Evolutionary conservation across 768 basidiomycete species (phyloP).

Genomic region (Suillus bovinus): DNA sequence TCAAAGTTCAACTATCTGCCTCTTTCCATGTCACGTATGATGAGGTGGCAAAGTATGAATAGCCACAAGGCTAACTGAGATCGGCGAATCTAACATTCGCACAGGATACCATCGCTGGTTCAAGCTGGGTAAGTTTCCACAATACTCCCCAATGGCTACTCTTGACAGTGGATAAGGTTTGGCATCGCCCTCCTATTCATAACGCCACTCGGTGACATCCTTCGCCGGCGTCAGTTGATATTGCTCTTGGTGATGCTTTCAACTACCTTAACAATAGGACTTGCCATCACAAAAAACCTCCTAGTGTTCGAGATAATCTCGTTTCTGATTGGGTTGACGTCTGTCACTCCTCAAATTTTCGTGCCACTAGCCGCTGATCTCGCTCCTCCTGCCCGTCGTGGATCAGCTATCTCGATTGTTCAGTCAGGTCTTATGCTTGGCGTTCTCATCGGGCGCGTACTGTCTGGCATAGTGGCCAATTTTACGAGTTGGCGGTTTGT

Average conservation of each 20-base stretch:
- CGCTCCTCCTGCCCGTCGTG: constrained; percentile 29
- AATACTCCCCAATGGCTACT: neutral
- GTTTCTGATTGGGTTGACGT: constrained; percentile 38
- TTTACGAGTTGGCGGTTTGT: too few species aligned
- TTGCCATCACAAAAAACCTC: constrained; percentile 36
- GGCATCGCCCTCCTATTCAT: constrained; percentile 43
- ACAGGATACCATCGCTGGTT: constrained; percentile 59
- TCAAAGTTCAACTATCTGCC: too few species aligned
- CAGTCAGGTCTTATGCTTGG: too few species aligned
- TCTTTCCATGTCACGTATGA: too few species aligned
- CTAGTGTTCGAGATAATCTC: constrained; percentile 34
- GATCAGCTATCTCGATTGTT: too few species aligned
- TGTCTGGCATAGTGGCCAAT: too few species aligned
- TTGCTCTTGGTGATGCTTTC: constrained; percentile 35
- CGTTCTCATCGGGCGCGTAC: too few species aligned
- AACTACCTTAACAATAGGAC: constrained; percentile 38
- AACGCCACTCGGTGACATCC: constrained; percentile 47
- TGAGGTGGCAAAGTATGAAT: too few species aligned
- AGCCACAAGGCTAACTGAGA: too few species aligned
- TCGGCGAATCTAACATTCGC: too few species aligned
- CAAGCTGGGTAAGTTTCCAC: constrained; percentile 56
- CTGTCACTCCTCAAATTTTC: constrained; percentile 41
- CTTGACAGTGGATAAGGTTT: neutral
- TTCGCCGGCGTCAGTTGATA: constrained; percentile 43
- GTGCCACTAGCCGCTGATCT: constrained; percentile 49